Evolutionary conservation across 2,329 filamentous ascomycete species (phyloP).

Genomic region (Hymenoscyphus infarciens): DNA sequence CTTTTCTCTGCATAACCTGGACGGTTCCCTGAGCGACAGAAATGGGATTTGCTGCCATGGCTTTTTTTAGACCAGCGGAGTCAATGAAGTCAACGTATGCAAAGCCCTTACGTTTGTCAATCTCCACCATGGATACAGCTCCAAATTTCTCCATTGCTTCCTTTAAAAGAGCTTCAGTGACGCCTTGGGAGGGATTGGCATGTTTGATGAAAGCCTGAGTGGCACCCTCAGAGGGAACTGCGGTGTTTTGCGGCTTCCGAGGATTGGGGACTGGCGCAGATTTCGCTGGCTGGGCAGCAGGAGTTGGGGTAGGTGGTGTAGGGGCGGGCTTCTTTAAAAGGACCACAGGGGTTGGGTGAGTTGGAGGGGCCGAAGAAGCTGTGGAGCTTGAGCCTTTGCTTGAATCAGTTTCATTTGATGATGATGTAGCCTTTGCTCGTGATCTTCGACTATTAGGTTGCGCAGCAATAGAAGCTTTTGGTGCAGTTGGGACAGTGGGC

Average conservation of each 20-base stretch:
- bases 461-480: constrained; percentile 28
- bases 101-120: constrained; percentile 92
- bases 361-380: constrained; percentile 27
- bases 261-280: constrained; percentile 16
- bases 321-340: constrained; percentile 40
- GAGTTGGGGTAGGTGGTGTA: constrained; percentile 27
- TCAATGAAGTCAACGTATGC: constrained; percentile 88
- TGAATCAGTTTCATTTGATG: constrained; percentile 30
- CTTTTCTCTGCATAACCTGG: constrained; percentile 79
- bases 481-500: constrained; percentile 28
- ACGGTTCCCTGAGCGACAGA: constrained; percentile 81
- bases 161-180: constrained; percentile 77
- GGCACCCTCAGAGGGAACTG: constrained; percentile 43
- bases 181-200: constrained; percentile 84
- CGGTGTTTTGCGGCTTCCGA: constrained; percentile 32
- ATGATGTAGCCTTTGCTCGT: constrained; percentile 37
- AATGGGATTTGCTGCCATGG: constrained; percentile 77
- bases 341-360: constrained; percentile 34
- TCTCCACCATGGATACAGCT: constrained; percentile 73
- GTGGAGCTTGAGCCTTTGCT: constrained; percentile 23
- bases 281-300: constrained; percentile 31
- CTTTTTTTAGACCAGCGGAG: constrained; percentile 67
- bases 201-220: constrained; percentile 76
- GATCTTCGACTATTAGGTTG: constrained; percentile 27
- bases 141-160: constrained; percentile 73